phyloP scores from a whole-genome alignment of 2,329 filamentous ascomycete genomes.

The Beauveria australis region DNA sequence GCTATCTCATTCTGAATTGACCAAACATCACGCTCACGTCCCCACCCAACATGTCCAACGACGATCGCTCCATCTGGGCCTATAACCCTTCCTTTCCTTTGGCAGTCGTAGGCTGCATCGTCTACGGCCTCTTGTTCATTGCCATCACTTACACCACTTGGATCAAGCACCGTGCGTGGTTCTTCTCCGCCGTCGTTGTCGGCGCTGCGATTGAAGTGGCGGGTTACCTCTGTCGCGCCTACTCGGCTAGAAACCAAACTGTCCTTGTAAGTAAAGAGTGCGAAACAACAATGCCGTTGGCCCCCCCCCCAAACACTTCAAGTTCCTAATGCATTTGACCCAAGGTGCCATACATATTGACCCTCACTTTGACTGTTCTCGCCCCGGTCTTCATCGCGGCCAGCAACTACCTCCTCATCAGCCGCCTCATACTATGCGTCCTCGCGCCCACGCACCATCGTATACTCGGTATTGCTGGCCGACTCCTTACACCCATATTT shows the following conservation, averaged over 20 bases:
- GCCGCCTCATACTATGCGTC: slow-evolving; percentile 33
- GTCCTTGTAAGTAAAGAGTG: slow-evolving; percentile 22
- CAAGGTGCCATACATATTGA: slow-evolving; percentile 30
- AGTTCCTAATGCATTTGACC: neutral
- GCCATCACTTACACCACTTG: slow-evolving; percentile 33
- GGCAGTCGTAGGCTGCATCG: slow-evolving; percentile 31
- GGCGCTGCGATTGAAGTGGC: slow-evolving; percentile 33
- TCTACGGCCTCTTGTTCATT: slow-evolving; percentile 31
- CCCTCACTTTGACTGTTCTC: slow-evolving; percentile 35
- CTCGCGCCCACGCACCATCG: slow-evolving; percentile 25
- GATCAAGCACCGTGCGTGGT: slow-evolving; percentile 32
- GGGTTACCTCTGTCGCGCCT: slow-evolving; percentile 31
- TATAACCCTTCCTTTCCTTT: slow-evolving; percentile 36
- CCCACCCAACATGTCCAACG: slow-evolving; percentile 17
- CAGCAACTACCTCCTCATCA: slow-evolving; percentile 43
- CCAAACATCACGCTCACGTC: neutral
- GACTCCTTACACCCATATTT: slow-evolving; percentile 36
- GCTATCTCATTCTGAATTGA: too few species aligned
- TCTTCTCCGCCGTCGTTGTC: slow-evolving; percentile 34
- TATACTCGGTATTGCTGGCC: slow-evolving; percentile 28
- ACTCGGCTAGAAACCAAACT: slow-evolving; percentile 26
- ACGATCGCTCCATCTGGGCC: slow-evolving; percentile 28
- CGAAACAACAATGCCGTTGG: neutral
- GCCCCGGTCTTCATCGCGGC: slow-evolving; percentile 41
- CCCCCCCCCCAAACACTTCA: neutral